Base-by-base conservation (phyloP, 371 early-diverging fungal genomes). In the Saksenaea vasiformis region DNA sequence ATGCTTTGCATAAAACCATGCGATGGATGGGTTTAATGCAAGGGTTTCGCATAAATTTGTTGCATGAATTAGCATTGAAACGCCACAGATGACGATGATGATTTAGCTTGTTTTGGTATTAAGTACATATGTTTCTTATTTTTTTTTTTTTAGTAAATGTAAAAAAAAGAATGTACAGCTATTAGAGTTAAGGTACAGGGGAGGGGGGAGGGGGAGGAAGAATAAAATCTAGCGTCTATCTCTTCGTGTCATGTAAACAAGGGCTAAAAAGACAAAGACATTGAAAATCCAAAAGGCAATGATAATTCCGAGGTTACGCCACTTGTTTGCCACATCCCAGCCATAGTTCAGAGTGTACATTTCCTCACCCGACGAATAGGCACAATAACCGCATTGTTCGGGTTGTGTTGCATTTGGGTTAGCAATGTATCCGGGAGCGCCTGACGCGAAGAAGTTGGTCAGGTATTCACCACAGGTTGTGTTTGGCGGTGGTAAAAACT, bases 301-400 rank as follows among this genome's bases (percentile, higher is more conserved):
- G 17, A 57, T 8, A 43, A 89, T 82, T 5, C 82, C 82, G 54
- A 86, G 71, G 73, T 89, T 87, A 59, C 87, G 78, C 86, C 87
- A 91, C 28, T 85, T 79, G 62, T 88, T 70, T 5, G 1, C 69
- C 57, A 76, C 83, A 56, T 65, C 58, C 57, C 57, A 57, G 19
- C 57, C 57, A 34, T 36, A 57, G 11, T n/a, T 8, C 5, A 19
- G 26, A 17, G n/a, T 36, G 55, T 72, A 80, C 58, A 76, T 86
- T 39, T 84, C 79, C 41, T 87, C 79, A 14, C 87, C 88, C 3
- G 59, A 56, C 9, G 37, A 53, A 65, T 80, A 82, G 14, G 79
- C 71, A 60, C 89, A 89, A 72, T 86, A 91, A 35, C 77, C 61
- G 71, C 91, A 91, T n/a, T 24, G 43, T 57, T 57, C 57, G 57